Percentiles rank a stretch among this genome's conserved stretches.
phyloP scores from a whole-genome alignment of 371 early-diverging fungal species.

The Lichtheimia ornata region DNA sequence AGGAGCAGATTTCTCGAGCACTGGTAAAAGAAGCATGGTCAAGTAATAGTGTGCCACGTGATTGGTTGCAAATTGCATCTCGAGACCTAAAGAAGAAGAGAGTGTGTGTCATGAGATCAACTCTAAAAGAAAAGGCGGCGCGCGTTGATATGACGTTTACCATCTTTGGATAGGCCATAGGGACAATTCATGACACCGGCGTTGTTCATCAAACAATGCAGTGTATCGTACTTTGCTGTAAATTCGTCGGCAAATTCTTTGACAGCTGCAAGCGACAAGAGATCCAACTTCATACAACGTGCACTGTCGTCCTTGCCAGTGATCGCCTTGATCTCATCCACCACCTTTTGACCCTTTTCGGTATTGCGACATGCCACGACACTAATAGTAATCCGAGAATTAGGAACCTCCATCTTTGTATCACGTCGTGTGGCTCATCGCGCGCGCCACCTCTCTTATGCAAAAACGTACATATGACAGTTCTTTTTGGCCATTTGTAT shows the following conservation, averaged over 20 bases:
- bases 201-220: conserved; percentile 70
- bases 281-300: conserved; percentile 42
- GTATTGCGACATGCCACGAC: conserved; percentile 61
- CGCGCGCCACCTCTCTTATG: not conserved
- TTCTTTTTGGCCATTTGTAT: conserved; percentile 61
- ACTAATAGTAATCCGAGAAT: conserved; percentile 9
- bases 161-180: conserved; percentile 62
- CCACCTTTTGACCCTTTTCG: conserved; percentile 43
- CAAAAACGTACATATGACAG: conserved; percentile 48
- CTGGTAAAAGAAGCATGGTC: conserved; percentile 65
- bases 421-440: not conserved
- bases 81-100: conserved; percentile 21
- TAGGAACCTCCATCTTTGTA: not conserved
- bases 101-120: not conserved
- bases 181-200: conserved; percentile 76
- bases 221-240: conserved; percentile 36
- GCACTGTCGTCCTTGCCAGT: conserved; percentile 59
- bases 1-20: conserved; percentile 52
- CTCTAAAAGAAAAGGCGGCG: not conserved
- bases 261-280: conserved; percentile 57
- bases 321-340: conserved; percentile 53
- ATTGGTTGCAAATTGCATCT: conserved; percentile 54
- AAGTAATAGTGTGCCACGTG: conserved; percentile 80
- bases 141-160: too few species aligned
- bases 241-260: conserved; percentile 56